Evolutionary conservation across 164 flowering plant species (phyloP).

Genomic region (Vitis rupestris): DNA sequence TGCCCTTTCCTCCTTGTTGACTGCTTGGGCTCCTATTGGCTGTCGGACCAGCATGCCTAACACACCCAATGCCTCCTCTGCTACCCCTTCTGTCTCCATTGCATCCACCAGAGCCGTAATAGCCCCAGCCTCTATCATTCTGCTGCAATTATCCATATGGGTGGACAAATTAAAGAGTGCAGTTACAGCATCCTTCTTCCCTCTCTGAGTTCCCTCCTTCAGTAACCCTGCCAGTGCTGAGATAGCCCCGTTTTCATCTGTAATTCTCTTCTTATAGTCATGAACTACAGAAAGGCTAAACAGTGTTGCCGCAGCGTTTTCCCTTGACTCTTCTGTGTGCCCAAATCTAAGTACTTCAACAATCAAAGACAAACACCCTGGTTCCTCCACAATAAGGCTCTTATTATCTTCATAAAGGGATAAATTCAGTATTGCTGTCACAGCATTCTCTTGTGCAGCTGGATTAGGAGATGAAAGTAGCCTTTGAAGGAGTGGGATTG

Average conservation of each 20-base stretch:
- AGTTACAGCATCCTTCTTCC: slow-evolving; percentile 90
- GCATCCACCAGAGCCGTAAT: slow-evolving; percentile 63
- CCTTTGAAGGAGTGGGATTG: slow-evolving; percentile 71
- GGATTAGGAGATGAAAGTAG: slow-evolving; percentile 58
- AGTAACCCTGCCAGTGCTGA: slow-evolving; percentile 64
- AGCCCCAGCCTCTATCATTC: slow-evolving; percentile 77
- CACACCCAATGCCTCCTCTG: slow-evolving; percentile 95
- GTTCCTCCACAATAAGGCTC: slow-evolving; percentile 71
- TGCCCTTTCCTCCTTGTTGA: slow-evolving; percentile 64
- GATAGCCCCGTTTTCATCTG: slow-evolving; percentile 68
- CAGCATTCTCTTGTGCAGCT: slow-evolving; percentile 87
- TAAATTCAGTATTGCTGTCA: slow-evolving; percentile 87
- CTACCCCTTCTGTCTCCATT: slow-evolving; percentile 63
- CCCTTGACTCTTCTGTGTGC: slow-evolving; percentile 71
- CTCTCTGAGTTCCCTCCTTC: slow-evolving; percentile 62
- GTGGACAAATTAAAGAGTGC: slow-evolving; percentile 87
- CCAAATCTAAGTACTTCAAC: slow-evolving; percentile 78
- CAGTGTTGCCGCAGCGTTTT: slow-evolving; percentile 95
- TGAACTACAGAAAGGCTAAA: slow-evolving; percentile 94
- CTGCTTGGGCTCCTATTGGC: slow-evolving; percentile 70
- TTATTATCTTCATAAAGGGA: slow-evolving; percentile 88
- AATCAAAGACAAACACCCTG: slow-evolving; percentile 67
- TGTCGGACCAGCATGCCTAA: slow-evolving; percentile 78
- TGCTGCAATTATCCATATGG: slow-evolving; percentile 58
- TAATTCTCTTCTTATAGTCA: slow-evolving; percentile 77